Percentiles rank a stretch among this genome's conserved stretches.
Conservation (phyloP, 1,284 basidiomycete species). For the Tremellales sp. region DNA sequence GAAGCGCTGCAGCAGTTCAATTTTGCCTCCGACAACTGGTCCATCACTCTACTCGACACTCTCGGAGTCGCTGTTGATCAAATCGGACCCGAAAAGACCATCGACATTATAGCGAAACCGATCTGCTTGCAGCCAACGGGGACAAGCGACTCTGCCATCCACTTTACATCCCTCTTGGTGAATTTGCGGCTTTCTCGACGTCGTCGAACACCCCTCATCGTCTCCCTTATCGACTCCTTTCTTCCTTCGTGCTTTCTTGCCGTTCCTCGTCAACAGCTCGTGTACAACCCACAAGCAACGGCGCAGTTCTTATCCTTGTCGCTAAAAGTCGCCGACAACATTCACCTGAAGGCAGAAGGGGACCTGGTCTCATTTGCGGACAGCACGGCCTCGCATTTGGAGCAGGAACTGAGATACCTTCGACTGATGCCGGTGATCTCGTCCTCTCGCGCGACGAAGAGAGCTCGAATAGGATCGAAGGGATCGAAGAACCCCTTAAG, state of each 20-base stretch:
- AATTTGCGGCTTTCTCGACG: neutral
- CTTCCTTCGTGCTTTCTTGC: neutral
- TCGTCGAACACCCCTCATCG: neutral
- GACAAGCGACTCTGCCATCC: no score
- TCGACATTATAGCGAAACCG: neutral
- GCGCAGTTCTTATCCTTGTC: neutral
- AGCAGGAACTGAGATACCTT: neutral
- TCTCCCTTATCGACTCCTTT: no score
- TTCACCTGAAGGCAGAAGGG: neutral
- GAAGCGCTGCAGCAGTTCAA: conserved; percentile 9
- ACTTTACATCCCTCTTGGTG: neutral
- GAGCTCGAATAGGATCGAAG: neutral
- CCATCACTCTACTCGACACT: conserved; percentile 4
- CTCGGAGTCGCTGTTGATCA: conserved; percentile 5
- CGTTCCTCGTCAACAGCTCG: neutral
- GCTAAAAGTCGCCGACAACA: no score
- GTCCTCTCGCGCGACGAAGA: neutral
- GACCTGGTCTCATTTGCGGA: no score
- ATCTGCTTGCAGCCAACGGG: no score
- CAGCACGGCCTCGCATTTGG: no score
- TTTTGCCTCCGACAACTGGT: conserved; percentile 9
- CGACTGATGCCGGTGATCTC: neutral
- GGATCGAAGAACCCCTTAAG: neutral
- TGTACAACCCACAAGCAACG: neutral
- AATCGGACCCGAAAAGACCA: no score